Evolutionary conservation across 768 basidiomycete genomes (phyloP), one percentile per base, ranked within the genome.

Genomic region (Trametes coccinea): DNA sequence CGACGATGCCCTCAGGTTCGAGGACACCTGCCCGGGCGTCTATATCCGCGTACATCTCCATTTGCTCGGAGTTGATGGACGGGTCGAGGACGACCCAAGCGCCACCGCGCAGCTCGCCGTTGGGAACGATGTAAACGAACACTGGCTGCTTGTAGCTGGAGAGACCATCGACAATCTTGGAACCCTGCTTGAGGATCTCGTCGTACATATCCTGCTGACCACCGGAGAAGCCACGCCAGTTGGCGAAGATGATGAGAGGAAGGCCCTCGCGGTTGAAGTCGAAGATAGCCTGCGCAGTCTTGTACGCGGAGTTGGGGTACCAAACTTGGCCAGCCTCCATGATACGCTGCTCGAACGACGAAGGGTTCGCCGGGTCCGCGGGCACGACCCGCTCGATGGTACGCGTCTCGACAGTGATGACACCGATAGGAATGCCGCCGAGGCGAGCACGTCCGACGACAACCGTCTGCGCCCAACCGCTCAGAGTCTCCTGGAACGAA

Each of bases 321-420:
- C 97, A 99, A 29, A 98, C 97, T 76, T 96, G 94, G 67, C 97
- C 97, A n/a, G 97, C 97, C 73, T 98, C 95, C 89, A 98, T 96
- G 75, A 98, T 94, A 67, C 89, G 89, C 71, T 95, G 95, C 74
- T 99, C 97, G 74, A 95, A 93, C 6, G 96, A 98, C 13, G 90
- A 82, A 3, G 96, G 90, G 75, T 98, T 99, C 55, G 97, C 97
- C 11, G 97, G 97, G 69, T 99, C 97, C 45, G 97, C 97, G 34
- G 97, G 95, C 41, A 98, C 91, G 49, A 98, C 81, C 33, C 95
- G 92, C 76, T 99, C 97, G 65, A 98, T 92, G 8, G 93, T 97
- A 48, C 97, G 90, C 13, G 97, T 97, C 78, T 98, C 95, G 61
- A 98, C 97, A 31, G 96, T 95, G 66, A 99, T 98, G 70, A 96